phyloP scores from a whole-genome alignment of 768 basidiomycete genomes.

The Termitomyces sp. region DNA sequence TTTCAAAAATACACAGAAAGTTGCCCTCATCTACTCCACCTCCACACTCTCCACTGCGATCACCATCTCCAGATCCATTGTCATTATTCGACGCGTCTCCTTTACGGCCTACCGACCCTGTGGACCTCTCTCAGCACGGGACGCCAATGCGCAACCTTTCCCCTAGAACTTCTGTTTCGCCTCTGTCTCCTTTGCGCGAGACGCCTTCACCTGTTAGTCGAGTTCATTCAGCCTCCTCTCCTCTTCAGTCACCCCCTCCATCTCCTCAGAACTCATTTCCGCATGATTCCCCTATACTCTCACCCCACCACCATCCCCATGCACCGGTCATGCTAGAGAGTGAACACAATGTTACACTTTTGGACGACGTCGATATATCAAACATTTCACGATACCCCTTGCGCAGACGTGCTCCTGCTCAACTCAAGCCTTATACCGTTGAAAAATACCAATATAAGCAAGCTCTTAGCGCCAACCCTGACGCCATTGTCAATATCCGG shows the following conservation, averaged over 20 bases:
- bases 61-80: constrained; percentile 16
- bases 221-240: not conserved
- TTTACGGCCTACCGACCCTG: not conserved
- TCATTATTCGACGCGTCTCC: constrained; percentile 4
- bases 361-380: constrained; percentile 1
- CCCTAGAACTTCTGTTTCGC: not conserved
- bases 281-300: not conserved
- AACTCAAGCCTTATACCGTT: constrained; percentile 59
- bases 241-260: not conserved
- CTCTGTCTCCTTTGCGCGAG: not conserved
- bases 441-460: constrained; percentile 52
- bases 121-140: not conserved
- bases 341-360: not conserved
- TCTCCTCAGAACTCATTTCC: not conserved
- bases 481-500: constrained; percentile 58
- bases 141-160: not conserved
- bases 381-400: constrained; percentile 45
- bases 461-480: constrained; percentile 51
- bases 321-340: constrained; percentile 1
- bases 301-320: not conserved
- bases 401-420: constrained; percentile 49
- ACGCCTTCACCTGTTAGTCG: not conserved
- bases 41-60: constrained; percentile 7
- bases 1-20: not conserved
- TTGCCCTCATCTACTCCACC: constrained; percentile 6